Percentiles rank a stretch among this genome's conserved stretches.
Conservation (phyloP, 257 asterid genomes). For the Galeopsis tetrahit region DNA sequence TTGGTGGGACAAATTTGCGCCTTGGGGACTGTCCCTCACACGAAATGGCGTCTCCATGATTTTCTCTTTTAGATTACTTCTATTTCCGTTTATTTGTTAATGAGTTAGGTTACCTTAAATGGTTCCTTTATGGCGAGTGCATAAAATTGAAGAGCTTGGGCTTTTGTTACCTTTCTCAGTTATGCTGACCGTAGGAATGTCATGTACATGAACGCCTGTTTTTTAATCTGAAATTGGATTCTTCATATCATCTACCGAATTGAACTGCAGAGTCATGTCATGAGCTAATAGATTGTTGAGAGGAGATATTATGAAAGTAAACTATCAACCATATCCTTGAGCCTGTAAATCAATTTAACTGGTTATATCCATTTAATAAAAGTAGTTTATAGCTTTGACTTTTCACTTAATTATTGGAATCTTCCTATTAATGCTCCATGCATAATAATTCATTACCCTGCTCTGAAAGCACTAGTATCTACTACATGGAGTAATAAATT, state of each 20-base stretch:
- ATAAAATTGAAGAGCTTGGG: not conserved
- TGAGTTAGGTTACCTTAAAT: not conserved
- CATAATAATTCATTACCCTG: constrained; percentile 11
- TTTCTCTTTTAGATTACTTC: not conserved
- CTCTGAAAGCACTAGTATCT: not conserved
- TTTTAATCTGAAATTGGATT: not conserved
- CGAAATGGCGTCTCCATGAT: not conserved
- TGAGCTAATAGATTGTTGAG: too few species aligned
- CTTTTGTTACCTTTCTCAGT: not conserved
- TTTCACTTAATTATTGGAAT: not conserved
- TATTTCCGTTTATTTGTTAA: not conserved
- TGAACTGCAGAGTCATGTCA: constrained; percentile 7
- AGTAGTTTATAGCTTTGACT: not conserved
- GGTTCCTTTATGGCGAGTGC: not conserved
- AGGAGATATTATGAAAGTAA: not conserved
- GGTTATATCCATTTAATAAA: constrained; percentile 1
- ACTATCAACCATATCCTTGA: not conserved
- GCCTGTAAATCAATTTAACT: not conserved
- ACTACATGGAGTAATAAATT: not conserved
- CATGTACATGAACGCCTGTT: not conserved
- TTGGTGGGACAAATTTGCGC: constrained; percentile 13
- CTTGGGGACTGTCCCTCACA: constrained; percentile 12
- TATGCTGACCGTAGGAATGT: not conserved
- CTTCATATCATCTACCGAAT: not conserved
- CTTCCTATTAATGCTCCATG: not conserved